Conservation (phyloP, 2,329 filamentous ascomycete species). For the Aspergillus quadrilineatus region DNA sequence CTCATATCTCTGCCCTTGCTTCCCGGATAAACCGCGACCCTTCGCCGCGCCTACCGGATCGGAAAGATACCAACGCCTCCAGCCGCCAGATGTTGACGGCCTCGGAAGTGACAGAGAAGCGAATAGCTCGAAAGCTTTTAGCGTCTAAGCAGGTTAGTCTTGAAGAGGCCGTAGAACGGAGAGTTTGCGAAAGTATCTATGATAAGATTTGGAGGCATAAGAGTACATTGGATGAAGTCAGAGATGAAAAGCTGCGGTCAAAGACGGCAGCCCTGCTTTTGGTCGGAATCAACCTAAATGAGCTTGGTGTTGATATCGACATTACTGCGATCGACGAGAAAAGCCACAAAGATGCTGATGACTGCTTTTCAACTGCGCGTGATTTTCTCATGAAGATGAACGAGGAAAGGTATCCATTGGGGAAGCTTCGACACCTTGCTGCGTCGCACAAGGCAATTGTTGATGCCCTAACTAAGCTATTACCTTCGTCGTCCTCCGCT, state of each 20-base stretch:
- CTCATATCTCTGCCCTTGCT: slow-evolving; percentile 78
- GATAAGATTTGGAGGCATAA: slow-evolving; percentile 86
- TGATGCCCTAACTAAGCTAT: slow-evolving; percentile 69
- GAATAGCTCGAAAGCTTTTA: slow-evolving; percentile 72
- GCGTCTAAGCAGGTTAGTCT: slow-evolving; percentile 74
- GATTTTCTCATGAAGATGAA: slow-evolving; percentile 77
- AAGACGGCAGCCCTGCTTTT: slow-evolving; percentile 86
- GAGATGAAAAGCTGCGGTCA: slow-evolving; percentile 90
- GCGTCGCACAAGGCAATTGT: slow-evolving; percentile 92
- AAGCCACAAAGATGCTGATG: slow-evolving; percentile 66
- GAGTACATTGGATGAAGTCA: slow-evolving; percentile 87
- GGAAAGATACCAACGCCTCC: slow-evolving; percentile 44
- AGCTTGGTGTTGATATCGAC: slow-evolving; percentile 76
- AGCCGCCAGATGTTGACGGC: slow-evolving; percentile 88
- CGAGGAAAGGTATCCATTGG: slow-evolving; percentile 80
- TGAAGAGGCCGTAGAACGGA: slow-evolving; percentile 88
- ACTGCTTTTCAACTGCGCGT: slow-evolving; percentile 70
- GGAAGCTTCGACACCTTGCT: slow-evolving; percentile 86
- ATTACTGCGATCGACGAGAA: slow-evolving; percentile 54
- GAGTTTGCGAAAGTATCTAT: slow-evolving; percentile 82
- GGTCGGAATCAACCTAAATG: slow-evolving; percentile 85
- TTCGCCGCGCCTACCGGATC: slow-evolving; percentile 56
- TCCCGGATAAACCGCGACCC: slow-evolving; percentile 69
- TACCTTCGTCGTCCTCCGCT: slow-evolving; percentile 77
- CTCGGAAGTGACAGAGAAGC: slow-evolving; percentile 76